Percentiles rank a stretch among this genome's conserved stretches.
phyloP scores from a whole-genome alignment of 2,329 filamentous ascomycete species.

The Teratosphaeria epicoccoides region DNA sequence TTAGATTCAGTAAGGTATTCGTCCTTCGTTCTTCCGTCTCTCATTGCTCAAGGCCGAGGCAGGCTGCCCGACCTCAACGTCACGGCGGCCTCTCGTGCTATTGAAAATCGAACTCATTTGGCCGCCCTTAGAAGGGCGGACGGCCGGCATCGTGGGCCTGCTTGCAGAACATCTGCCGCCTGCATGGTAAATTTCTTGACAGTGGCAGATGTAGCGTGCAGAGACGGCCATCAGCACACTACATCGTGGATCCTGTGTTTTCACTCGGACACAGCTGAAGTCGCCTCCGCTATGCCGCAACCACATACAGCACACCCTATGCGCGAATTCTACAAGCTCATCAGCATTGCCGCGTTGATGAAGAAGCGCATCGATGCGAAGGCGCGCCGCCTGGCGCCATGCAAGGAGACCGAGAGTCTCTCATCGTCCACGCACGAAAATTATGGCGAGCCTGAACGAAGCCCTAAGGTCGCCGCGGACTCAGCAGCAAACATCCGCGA shows the following conservation, averaged over 20 bases:
- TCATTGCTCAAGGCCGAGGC: not conserved
- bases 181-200: too few species aligned
- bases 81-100: not conserved
- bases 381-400: not conserved
- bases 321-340: not conserved
- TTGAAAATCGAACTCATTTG: not conserved
- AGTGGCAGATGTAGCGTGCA: too few species aligned
- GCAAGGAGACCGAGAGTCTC: not conserved
- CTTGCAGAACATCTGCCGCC: too few species aligned
- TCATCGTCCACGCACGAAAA: conserved; percentile 1
- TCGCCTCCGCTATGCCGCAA: not conserved
- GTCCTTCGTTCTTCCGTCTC: not conserved
- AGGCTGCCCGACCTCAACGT: not conserved
- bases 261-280: not conserved
- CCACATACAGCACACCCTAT: not conserved
- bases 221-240: too few species aligned
- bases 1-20: too few species aligned
- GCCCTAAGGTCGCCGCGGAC: not conserved
- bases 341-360: not conserved
- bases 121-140: too few species aligned
- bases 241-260: too few species aligned
- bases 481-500: not conserved
- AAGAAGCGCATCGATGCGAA: not conserved
- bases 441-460: not conserved
- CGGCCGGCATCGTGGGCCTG: not conserved